Conservation (phyloP, 345 rosid species). For the Brassica juncea region DNA sequence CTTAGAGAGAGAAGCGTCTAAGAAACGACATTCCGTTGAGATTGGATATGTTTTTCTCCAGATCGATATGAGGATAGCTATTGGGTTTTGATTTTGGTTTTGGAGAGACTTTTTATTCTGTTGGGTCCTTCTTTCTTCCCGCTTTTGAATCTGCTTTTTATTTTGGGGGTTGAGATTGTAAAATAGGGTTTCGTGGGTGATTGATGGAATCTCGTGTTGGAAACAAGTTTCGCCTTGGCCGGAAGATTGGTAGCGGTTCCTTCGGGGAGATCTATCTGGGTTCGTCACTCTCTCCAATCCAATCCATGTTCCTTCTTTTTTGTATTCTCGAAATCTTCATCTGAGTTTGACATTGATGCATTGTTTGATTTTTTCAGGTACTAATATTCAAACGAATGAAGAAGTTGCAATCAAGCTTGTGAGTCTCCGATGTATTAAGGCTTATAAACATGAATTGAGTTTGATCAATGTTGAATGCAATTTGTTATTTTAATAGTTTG, state of each 20-base stretch:
- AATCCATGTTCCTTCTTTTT: too few species aligned
- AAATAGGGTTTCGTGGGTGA: constrained; percentile 14
- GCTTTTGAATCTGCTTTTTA: constrained; percentile 26
- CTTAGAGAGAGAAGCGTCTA: constrained; percentile 14
- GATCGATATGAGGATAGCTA: constrained; percentile 9
- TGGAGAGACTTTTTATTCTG: neutral
- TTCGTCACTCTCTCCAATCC: constrained; percentile 39
- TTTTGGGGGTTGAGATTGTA: neutral
- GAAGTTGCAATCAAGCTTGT: constrained; percentile 97
- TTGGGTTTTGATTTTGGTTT: constrained; percentile 5
- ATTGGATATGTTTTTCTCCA: constrained; percentile 14
- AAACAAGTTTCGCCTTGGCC: constrained; percentile 60
- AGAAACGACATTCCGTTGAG: constrained; percentile 30
- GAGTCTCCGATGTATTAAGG: constrained; percentile 39
- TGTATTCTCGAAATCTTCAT: neutral
- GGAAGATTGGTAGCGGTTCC: constrained; percentile 72
- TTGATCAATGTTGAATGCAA: neutral
- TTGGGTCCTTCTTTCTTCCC: neutral
- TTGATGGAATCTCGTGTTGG: constrained; percentile 63
- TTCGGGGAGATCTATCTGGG: constrained; percentile 69
- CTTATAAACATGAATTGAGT: neutral
- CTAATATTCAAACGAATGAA: constrained; percentile 82
- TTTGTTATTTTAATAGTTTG: neutral
- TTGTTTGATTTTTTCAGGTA: constrained; percentile 50
- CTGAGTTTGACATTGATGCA: constrained; percentile 21